Percentiles rank a stretch among this genome's conserved stretches.
Evolutionary conservation across 2,329 filamentous ascomycete genomes (phyloP).

Genomic region (Trichophyton rubrum): DNA sequence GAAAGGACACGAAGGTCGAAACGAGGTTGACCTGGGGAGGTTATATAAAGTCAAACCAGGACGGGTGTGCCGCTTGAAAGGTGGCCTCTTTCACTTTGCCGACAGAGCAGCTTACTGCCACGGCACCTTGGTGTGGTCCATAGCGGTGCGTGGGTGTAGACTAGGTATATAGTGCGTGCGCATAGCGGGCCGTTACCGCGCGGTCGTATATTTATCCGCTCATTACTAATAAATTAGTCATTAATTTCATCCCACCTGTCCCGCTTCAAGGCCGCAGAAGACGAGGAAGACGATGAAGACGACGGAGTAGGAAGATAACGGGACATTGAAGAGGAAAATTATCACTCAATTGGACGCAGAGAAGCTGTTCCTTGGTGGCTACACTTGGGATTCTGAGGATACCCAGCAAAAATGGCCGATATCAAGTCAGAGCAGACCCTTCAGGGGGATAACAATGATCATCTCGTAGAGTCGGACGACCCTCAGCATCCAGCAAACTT

Average conservation of each 20-base stretch:
- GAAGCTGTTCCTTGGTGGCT: neutral
- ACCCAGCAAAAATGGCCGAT: neutral
- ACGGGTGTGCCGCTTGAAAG: constrained; percentile 24
- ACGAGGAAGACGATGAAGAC: neutral
- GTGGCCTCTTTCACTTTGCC: constrained; percentile 30
- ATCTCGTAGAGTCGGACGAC: constrained; percentile 50
- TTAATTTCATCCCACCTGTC: neutral
- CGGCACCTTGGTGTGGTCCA: neutral
- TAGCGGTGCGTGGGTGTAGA: neutral
- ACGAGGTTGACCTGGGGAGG: neutral
- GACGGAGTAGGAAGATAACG: neutral
- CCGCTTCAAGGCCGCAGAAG: neutral
- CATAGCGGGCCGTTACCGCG: neutral
- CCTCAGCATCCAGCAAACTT: constrained; percentile 86
- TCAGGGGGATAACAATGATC: constrained; percentile 32
- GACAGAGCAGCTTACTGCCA: neutral
- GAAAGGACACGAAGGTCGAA: neutral
- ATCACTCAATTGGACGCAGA: neutral
- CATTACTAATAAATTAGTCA: neutral
- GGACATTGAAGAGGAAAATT: neutral
- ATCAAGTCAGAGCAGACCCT: neutral
- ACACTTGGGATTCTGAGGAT: neutral
- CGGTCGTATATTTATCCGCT: neutral
- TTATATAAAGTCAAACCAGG: constrained; percentile 15
- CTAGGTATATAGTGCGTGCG: neutral